Conservation (phyloP, 2,329 filamentous ascomycete species). For the Hypoxylon sp. region DNA sequence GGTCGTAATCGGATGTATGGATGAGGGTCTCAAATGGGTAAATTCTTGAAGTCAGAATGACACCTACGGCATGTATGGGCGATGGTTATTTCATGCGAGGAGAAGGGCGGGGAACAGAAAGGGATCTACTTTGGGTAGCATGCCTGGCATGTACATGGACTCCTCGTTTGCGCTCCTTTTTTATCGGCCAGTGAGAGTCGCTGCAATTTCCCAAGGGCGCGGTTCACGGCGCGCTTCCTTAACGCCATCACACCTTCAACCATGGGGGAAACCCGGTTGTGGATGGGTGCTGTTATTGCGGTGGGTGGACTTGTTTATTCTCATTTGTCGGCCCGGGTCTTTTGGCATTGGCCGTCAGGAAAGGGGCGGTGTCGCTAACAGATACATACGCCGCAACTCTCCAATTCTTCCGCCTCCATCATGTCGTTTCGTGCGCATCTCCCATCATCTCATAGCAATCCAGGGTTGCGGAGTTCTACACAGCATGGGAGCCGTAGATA, state of each 20-base stretch:
- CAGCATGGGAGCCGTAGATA: constrained; percentile 12
- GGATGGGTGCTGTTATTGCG: constrained; percentile 25
- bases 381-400: constrained; percentile 11
- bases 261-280: constrained; percentile 26
- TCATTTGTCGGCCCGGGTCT: constrained; percentile 20
- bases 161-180: constrained; percentile 32
- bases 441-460: constrained; percentile 1
- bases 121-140: constrained; percentile 16
- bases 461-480: neutral
- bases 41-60: constrained; percentile 22
- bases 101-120: constrained; percentile 18
- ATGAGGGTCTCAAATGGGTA: constrained; percentile 15
- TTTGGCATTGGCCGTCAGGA: constrained; percentile 6
- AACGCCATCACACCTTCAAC: constrained; percentile 27
- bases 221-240: constrained; percentile 36
- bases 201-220: constrained; percentile 42
- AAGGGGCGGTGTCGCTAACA: constrained; percentile 42
- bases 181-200: constrained; percentile 25
- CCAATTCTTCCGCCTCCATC: constrained; percentile 11
- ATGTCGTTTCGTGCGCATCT: constrained; percentile 9
- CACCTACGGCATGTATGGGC: constrained; percentile 1
- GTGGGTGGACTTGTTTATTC: constrained; percentile 12
- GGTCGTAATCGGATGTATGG: constrained; percentile 4
- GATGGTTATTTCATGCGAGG: constrained; percentile 26
- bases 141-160: neutral